Conservation (phyloP, 2,329 filamentous ascomycete genomes). For the Fusarium pilosicola region DNA sequence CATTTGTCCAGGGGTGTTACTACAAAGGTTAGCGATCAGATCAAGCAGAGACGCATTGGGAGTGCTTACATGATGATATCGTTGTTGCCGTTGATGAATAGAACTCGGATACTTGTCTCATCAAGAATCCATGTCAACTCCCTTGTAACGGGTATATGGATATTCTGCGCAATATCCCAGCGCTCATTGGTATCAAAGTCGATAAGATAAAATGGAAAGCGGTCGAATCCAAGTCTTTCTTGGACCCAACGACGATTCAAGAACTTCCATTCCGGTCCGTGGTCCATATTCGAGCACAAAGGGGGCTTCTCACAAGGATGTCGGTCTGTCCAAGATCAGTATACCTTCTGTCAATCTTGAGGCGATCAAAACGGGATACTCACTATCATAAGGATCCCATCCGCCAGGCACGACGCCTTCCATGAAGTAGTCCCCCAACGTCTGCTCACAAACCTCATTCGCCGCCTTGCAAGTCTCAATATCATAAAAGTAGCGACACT, state of each 20-base stretch:
- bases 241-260: constrained; percentile 24
- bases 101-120: constrained; percentile 4
- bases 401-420: constrained; percentile 6
- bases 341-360: no score
- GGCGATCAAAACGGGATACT: background rate
- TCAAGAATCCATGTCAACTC: constrained; percentile 23
- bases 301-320: constrained; percentile 17
- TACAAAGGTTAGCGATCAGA: background rate
- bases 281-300: constrained; percentile 15
- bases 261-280: constrained; percentile 23
- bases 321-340: background rate
- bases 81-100: constrained; percentile 18
- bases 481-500: constrained; percentile 7
- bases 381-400: constrained; percentile 30
- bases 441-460: constrained; percentile 20
- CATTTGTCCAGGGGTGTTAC: constrained; percentile 29
- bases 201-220: constrained; percentile 8
- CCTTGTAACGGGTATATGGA: constrained; percentile 20
- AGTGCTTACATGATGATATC: constrained; percentile 23
- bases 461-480: constrained; percentile 7
- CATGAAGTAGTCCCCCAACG: constrained; percentile 10
- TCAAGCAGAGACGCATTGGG: fast-evolving
- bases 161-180: constrained; percentile 11
- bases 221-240: constrained; percentile 14
- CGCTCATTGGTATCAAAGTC: constrained; percentile 8